A percentile compares a stretch with the other conserved stretches of the same genome.
phyloP scores from a whole-genome alignment of 2,329 filamentous ascomycete genomes.

The Diaporthe sp. region DNA sequence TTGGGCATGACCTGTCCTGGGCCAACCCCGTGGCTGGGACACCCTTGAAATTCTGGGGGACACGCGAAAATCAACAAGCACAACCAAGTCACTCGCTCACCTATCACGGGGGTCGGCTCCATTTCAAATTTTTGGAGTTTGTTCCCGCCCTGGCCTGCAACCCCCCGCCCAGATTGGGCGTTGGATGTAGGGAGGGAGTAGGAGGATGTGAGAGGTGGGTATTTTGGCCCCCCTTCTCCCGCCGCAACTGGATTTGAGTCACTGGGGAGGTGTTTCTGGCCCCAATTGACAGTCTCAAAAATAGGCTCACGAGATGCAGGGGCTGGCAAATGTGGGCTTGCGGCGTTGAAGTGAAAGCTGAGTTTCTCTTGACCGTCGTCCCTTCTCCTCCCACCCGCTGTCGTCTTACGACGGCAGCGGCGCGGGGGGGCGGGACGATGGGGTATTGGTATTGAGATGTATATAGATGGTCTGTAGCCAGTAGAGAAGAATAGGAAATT shows the following conservation, averaged over 20 bases:
- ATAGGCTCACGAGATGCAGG: background rate
- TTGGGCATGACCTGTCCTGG: background rate
- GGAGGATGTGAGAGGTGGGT: background rate
- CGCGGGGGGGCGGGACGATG: background rate
- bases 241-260: background rate
- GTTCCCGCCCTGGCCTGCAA: background rate
- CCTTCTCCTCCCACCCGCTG: background rate
- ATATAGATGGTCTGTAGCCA: conserved; percentile 14
- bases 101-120: background rate
- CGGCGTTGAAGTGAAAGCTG: background rate
- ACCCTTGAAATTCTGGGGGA: background rate
- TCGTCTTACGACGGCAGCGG: background rate
- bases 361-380: background rate
- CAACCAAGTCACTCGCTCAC: background rate
- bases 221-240: background rate
- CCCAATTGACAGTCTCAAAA: background rate
- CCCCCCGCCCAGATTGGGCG: background rate
- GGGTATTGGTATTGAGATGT: conserved; percentile 21
- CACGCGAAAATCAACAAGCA: background rate
- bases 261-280: background rate
- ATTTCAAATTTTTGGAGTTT: conserved; percentile 10
- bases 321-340: background rate
- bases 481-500: conserved; percentile 5
- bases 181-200: background rate
- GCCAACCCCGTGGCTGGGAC: background rate